Conservation (phyloP, 257 asterid species). For the Cynanchum wilfordii region DNA sequence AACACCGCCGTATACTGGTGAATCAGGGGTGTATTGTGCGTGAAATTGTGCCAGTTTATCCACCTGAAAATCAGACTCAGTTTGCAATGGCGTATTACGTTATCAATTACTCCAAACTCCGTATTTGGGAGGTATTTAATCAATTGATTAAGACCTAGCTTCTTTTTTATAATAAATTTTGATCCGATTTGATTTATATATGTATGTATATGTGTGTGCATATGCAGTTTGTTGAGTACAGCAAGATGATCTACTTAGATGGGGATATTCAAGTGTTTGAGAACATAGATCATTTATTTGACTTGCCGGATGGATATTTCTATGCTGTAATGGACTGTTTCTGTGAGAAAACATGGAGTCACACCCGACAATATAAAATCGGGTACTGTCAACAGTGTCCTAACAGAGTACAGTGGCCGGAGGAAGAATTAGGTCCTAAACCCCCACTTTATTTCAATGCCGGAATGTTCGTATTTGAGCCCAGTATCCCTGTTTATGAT, state of each 20-base stretch:
- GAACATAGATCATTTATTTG: conserved; percentile 57
- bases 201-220: not conserved
- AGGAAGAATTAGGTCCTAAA: conserved; percentile 32
- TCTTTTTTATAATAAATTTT: too few relatives aligned
- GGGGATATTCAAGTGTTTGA: conserved; percentile 66
- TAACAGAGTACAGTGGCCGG: conserved; percentile 46
- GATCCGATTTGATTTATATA: too few relatives aligned
- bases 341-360: conserved; percentile 30
- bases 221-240: conserved; percentile 56
- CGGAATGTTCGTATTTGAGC: conserved; percentile 55
- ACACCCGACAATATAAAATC: conserved; percentile 12
- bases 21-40: conserved; percentile 29
- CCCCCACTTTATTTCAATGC: conserved; percentile 55
- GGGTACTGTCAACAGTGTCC: conserved; percentile 35
- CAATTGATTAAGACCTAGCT: not conserved
- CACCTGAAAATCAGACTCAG: conserved; percentile 26
- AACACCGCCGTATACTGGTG: conserved; percentile 31
- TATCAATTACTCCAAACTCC: conserved; percentile 38
- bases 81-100: conserved; percentile 37
- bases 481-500: conserved; percentile 34
- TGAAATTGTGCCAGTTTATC: conserved; percentile 30
- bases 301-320: conserved; percentile 36
- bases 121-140: conserved; percentile 14
- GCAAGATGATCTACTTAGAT: conserved; percentile 60
- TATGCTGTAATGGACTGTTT: conserved; percentile 53